These are phyloP conservation scores for Mortierella sp. DNA, from an alignment of 371 early-diverging fungal species.

Conservation along the genomic window DNA sequence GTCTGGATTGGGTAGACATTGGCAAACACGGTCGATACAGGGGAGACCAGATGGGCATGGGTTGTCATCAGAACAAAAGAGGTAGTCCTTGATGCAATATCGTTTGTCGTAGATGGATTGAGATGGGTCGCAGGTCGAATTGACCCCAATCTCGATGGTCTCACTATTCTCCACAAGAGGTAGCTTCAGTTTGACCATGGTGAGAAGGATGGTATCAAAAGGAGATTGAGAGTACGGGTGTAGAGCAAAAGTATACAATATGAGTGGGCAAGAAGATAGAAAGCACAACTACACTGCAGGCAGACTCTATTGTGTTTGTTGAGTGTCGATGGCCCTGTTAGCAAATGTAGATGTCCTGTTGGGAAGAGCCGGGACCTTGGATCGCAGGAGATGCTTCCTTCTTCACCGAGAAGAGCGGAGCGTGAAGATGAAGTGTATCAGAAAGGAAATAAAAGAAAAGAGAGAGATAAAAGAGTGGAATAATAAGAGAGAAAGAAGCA, in stretches of 20 bases:
- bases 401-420: background rate
- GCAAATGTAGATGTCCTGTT: no score
- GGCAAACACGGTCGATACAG: conserved; percentile 51
- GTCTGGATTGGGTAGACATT: conserved; percentile 35
- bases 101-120: conserved; percentile 37
- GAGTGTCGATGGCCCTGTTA: no score
- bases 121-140: conserved; percentile 39
- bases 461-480: background rate
- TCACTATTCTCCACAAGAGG: conserved; percentile 43
- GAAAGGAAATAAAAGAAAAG: background rate
- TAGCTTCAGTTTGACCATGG: conserved; percentile 42
- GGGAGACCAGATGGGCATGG: conserved; percentile 38
- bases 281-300: background rate
- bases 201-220: background rate
- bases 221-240: background rate
- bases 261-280: background rate
- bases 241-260: background rate
- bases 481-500: background rate
- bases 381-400: background rate
- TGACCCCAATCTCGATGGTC: conserved; percentile 21
- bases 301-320: no score
- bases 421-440: background rate
- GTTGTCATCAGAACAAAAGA: conserved; percentile 48
- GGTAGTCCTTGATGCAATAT: conserved; percentile 33
- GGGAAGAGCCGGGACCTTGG: background rate